A percentile compares a stretch with the other conserved stretches of the same genome.
These are phyloP conservation scores for Phlebiopsis flavidoalba DNA, from an alignment of 768 basidiomycete genomes.

Conservation along the genomic window DNA sequence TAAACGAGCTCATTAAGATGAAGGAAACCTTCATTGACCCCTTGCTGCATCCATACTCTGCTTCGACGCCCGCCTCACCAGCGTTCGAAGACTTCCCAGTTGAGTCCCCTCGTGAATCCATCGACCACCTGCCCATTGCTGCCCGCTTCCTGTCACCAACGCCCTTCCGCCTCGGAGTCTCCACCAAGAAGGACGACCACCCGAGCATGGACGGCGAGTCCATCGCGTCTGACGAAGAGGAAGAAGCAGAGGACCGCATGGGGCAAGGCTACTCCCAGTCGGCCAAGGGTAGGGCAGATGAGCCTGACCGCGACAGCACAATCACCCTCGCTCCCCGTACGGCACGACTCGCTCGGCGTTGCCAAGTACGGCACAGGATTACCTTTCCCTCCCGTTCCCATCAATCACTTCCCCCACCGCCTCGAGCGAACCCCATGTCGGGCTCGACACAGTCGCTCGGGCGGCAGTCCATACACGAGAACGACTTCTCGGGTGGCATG, in stretches of 20 bases:
- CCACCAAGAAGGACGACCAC: conserved; percentile 37
- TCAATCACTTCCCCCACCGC: conserved; percentile 66
- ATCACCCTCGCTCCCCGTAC: conserved; percentile 77
- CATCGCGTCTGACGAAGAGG: conserved; percentile 69
- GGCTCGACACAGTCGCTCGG: conserved; percentile 74
- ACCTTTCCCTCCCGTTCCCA: conserved; percentile 81
- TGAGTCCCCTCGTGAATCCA: conserved; percentile 64
- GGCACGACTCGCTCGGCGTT: conserved; percentile 41
- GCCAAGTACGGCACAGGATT: conserved; percentile 42
- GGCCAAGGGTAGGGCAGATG: conserved; percentile 21
- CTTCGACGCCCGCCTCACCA: conserved; percentile 51
- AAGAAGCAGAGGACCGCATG: conserved; percentile 47
- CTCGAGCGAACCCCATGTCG: conserved; percentile 45
- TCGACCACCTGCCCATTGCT: conserved; percentile 81
- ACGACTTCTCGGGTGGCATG: conserved; percentile 34
- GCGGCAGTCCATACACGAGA: conserved; percentile 54
- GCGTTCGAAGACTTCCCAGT: conserved; percentile 64
- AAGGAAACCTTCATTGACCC: conserved; percentile 92
- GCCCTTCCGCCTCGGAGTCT: conserved; percentile 42
- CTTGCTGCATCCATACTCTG: conserved; percentile 78
- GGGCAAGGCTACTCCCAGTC: conserved; percentile 37
- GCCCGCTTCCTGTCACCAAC: conserved; percentile 83
- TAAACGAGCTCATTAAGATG: conserved; percentile 84
- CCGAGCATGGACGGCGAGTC: conserved; percentile 74
- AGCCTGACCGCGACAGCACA: conserved; percentile 42